These are phyloP conservation scores for Fusarium azukiicola DNA, from an alignment of 2,329 filamentous ascomycete genomes.

Conservation along the genomic window DNA sequence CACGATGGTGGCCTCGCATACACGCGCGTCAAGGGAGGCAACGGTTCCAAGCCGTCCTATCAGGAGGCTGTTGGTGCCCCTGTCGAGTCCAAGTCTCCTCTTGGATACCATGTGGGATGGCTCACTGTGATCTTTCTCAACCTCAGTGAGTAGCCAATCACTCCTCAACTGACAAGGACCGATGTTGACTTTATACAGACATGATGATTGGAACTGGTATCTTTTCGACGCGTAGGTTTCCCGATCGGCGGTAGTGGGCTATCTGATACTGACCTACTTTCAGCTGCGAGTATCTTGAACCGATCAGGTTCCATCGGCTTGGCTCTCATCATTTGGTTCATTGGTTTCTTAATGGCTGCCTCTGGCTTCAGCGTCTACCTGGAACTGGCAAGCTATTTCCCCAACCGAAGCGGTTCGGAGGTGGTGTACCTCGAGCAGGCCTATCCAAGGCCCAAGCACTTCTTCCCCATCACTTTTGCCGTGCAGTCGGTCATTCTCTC, in stretches of 20 bases:
- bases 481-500: constrained; percentile 82
- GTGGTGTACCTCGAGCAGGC: constrained; percentile 86
- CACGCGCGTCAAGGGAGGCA: constrained; percentile 63
- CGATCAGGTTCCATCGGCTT: constrained; percentile 82
- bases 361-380: constrained; percentile 80
- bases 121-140: constrained; percentile 80
- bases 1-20: constrained; percentile 48
- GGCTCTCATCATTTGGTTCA: constrained; percentile 81
- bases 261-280: not conserved
- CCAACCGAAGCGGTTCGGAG: constrained; percentile 82
- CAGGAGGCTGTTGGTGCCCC: constrained; percentile 82
- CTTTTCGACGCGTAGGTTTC: constrained; percentile 78
- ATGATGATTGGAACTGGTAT: constrained; percentile 83
- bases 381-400: constrained; percentile 83
- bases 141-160: constrained; percentile 59
- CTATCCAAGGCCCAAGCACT: constrained; percentile 81
- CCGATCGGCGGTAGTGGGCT: not conserved
- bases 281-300: constrained; percentile 69
- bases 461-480: constrained; percentile 83
- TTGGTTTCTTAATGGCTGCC: constrained; percentile 79
- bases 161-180: not conserved
- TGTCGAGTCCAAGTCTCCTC: constrained; percentile 77
- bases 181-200: constrained; percentile 45
- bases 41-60: constrained; percentile 73
- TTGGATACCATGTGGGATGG: constrained; percentile 80